Evolutionary conservation across 441 rosid genomes (phyloP), one percentile per base, ranked within the genome.

Genomic region (Populus tomentosa): DNA sequence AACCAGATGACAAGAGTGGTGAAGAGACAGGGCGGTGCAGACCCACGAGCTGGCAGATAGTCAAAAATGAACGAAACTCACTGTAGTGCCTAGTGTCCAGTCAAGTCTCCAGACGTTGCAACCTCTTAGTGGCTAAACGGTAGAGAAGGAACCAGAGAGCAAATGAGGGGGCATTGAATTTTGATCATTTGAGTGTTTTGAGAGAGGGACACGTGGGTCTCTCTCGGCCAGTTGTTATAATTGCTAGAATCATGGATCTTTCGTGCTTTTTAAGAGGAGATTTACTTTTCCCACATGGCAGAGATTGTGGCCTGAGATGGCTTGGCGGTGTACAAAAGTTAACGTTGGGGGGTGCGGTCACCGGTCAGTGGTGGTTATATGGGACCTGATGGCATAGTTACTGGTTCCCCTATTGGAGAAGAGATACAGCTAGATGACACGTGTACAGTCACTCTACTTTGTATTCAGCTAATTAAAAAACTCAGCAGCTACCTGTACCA

Each of bases 281-380:
- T 46, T 21, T 9, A 21, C 28, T 3, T 61, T 61, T 6, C 4
- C 66, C 62, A 28, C 77, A 71, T 68, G 74, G 67, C 35, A 10
- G 0, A 40, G 2, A 4, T 2, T 78, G 72, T 80, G 83, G 83
- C 10, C 7, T 3, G 53, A 14, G 62, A 67, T 53, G 62, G 33
- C 68, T 21, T 50, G 83, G 36, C 77, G 79, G 81, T 80, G 69
- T 21, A 1, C 64, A 13, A 75, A 9, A 56, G 38, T 40, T 78
- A 68, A 78, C 53, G 75, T 69, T 72, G 14, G 56, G 70, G 21
- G 21, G 50, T 1, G 71, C 10, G 71, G 64, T 4, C 28, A 5
- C 4, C 11, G 69, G 38, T 3, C 69, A 16, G 32, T 36, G 72
- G 42, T 23, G 24, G 56, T 10, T 20, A n/a, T 0, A 21, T 53